phyloP scores from a whole-genome alignment of 768 basidiomycete genomes.

The Boletus barrowsii region DNA sequence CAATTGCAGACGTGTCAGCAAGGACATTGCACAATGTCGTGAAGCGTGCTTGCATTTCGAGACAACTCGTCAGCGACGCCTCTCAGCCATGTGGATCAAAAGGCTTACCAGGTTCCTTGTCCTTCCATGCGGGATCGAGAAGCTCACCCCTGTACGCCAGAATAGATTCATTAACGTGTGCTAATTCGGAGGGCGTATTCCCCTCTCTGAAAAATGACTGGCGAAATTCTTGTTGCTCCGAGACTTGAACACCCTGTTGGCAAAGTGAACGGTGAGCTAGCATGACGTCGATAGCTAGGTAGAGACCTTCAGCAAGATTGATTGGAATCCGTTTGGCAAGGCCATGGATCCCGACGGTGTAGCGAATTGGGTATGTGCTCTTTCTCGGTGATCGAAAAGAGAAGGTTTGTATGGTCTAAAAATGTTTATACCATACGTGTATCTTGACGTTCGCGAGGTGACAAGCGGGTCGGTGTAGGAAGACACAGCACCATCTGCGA shows the following conservation, averaged over 20 bases:
- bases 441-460: slow-evolving; percentile 39
- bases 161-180: not conserved
- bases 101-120: slow-evolving; percentile 13
- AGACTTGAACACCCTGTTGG: slow-evolving; percentile 16
- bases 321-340: slow-evolving; percentile 35
- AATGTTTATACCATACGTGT: slow-evolving; percentile 37
- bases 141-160: slow-evolving; percentile 17
- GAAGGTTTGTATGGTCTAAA: slow-evolving; percentile 23
- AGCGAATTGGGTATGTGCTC: slow-evolving; percentile 22
- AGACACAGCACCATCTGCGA: not conserved
- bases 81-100: no score
- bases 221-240: slow-evolving; percentile 21
- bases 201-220: not conserved
- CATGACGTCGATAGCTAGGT: fast-evolving
- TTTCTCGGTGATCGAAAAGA: slow-evolving; percentile 34
- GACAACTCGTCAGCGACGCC: not conserved
- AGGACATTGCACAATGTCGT: slow-evolving; percentile 11
- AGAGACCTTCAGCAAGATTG: slow-evolving; percentile 35
- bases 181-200: not conserved
- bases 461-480: slow-evolving; percentile 45
- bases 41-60: slow-evolving; percentile 1
- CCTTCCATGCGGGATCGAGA: slow-evolving; percentile 9
- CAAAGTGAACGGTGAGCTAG: not conserved
- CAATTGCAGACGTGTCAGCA: slow-evolving; percentile 11
- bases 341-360: slow-evolving; percentile 25